Conservation (phyloP, 352 stramenopile genomes). For the Pythium aristosporum region DNA sequence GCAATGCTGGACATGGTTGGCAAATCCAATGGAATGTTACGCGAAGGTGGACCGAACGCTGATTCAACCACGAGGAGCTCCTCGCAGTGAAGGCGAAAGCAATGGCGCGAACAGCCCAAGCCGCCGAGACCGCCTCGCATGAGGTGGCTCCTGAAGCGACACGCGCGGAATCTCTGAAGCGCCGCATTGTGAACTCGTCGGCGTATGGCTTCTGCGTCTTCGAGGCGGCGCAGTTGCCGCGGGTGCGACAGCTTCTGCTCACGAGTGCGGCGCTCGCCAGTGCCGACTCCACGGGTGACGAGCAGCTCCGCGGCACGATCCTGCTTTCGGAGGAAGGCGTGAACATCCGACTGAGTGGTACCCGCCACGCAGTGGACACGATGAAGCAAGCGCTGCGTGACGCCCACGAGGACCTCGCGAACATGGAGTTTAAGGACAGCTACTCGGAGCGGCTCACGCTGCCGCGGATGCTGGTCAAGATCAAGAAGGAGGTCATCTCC, state of each 20-base stretch:
- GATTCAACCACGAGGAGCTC: not conserved
- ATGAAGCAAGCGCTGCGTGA: conserved; percentile 50
- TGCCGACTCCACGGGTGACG: conserved; percentile 1
- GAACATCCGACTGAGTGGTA: conserved; percentile 67
- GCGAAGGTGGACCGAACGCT: conserved; percentile 2
- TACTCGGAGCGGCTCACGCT: conserved; percentile 51
- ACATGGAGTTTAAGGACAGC: conserved; percentile 71
- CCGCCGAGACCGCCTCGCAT: not conserved
- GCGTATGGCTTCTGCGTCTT: conserved; percentile 76
- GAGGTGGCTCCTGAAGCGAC: not conserved
- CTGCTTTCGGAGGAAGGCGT: conserved; percentile 61
- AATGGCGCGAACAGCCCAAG: no score
- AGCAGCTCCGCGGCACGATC: conserved; percentile 61
- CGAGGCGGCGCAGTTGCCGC: conserved; percentile 30
- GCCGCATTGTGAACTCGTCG: conserved; percentile 56
- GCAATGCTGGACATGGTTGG: no score
- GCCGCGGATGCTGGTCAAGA: conserved; percentile 67
- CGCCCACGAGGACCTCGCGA: conserved; percentile 38
- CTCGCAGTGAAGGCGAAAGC: no score
- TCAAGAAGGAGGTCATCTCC: conserved; percentile 79
- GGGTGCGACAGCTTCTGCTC: conserved; percentile 40
- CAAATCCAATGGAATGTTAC: not conserved
- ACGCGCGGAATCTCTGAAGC: not conserved
- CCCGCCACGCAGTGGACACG: conserved; percentile 31
- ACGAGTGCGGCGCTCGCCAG: conserved; percentile 18